Evolutionary conservation across 2,329 filamentous ascomycete genomes (phyloP).

Genomic region (Monosporascus ibericus): DNA sequence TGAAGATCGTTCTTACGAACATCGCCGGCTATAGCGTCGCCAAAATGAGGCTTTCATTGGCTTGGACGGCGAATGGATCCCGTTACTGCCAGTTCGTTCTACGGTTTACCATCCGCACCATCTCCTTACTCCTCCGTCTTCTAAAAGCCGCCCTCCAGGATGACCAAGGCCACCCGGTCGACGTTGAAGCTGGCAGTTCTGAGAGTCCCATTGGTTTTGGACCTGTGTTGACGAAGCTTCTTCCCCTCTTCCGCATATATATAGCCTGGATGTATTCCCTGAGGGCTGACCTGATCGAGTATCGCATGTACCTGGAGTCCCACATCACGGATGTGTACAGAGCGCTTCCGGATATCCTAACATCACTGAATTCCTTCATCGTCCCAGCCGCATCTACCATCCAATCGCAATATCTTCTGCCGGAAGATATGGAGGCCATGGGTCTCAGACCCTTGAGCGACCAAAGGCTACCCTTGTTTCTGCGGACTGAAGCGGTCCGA

Average conservation of each 20-base stretch:
- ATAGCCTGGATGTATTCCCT: conserved; percentile 47
- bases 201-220: conserved; percentile 27
- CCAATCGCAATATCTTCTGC: conserved; percentile 42
- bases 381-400: conserved; percentile 28
- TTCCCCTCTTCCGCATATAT: conserved; percentile 48
- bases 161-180: conserved; percentile 19
- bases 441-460: conserved; percentile 23
- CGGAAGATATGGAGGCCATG: conserved; percentile 37
- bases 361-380: conserved; percentile 40
- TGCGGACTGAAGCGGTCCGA: conserved; percentile 14
- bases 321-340: conserved; percentile 41
- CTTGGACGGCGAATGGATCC: conserved; percentile 38
- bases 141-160: conserved; percentile 65
- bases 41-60: conserved; percentile 44
- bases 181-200: conserved; percentile 12
- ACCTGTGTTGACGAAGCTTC: conserved; percentile 33
- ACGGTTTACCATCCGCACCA: conserved; percentile 71
- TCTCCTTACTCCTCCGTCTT: conserved; percentile 64
- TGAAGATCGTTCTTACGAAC: conserved; percentile 80
- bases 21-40: conserved; percentile 77
- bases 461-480: conserved; percentile 21
- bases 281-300: conserved; percentile 39
- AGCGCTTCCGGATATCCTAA: conserved; percentile 40
- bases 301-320: conserved; percentile 37
- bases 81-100: conserved; percentile 60